Evolutionary conservation across 2,329 filamentous ascomycete species (phyloP).

Genomic region (Ophiostoma populinum): DNA sequence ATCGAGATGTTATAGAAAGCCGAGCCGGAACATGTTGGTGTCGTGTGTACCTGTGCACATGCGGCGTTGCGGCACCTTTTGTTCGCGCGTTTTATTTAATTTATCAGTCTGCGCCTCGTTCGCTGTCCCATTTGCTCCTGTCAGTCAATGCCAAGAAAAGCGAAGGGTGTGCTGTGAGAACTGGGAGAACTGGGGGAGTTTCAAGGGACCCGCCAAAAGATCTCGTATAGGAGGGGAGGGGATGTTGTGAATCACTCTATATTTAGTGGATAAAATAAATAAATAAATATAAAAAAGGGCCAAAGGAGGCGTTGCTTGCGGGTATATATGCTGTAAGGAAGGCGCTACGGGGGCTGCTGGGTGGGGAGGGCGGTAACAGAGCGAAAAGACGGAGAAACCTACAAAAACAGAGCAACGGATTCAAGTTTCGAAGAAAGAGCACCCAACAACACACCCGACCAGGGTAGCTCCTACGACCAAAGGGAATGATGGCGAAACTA

Average conservation of each 20-base stretch:
- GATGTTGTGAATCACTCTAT: neutral
- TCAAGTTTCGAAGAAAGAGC: no score
- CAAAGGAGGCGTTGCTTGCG: neutral
- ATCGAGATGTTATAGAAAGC: slow-evolving; percentile 1
- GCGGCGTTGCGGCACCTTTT: neutral
- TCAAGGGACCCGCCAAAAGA: slow-evolving; percentile 6
- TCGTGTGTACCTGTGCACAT: no score
- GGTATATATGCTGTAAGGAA: neutral
- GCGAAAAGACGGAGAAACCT: no score
- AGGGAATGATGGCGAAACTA: no score
- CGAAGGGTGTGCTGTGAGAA: neutral
- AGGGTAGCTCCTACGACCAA: no score
- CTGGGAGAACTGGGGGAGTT: slow-evolving; percentile 1
- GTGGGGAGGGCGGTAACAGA: no score
- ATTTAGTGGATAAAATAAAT: neutral
- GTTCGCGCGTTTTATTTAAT: neutral
- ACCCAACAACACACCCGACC: no score
- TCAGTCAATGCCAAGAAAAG: slow-evolving; percentile 3
- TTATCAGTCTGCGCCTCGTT: neutral
- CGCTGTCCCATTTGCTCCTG: no score
- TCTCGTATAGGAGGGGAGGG: slow-evolving; percentile 1
- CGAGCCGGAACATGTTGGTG: no score
- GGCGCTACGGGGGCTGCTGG: no score
- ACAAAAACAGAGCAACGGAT: no score
- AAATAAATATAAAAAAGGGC: neutral